Percentiles rank a stretch among this genome's conserved stretches.
Evolutionary conservation across 805 yeast species (phyloP).

Genomic region (Wickerhamiella hasegawae): DNA sequence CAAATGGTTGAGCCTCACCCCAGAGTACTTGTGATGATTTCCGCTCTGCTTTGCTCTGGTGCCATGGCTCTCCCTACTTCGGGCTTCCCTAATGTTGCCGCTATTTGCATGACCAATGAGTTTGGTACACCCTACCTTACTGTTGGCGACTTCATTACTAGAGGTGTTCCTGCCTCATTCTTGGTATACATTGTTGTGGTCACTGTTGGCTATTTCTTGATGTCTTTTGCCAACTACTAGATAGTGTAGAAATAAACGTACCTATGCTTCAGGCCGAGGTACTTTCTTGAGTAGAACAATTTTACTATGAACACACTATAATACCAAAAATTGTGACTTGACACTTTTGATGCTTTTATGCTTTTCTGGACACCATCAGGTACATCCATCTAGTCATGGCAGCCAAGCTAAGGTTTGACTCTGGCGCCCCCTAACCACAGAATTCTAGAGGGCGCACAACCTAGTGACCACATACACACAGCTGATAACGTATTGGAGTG

Average conservation of each 20-base stretch:
- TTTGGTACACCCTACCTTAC: constrained; percentile 80
- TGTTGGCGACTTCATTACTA: constrained; percentile 68
- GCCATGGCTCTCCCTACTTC: constrained; percentile 98
- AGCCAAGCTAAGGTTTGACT: no score
- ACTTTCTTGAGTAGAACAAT: no score
- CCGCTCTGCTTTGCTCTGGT: constrained; percentile 62
- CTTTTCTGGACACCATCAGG: no score
- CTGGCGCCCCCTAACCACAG: no score
- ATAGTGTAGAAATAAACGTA: not conserved
- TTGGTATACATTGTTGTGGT: constrained; percentile 58
- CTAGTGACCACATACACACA: no score
- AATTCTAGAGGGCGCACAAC: no score
- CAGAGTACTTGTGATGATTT: constrained; percentile 50
- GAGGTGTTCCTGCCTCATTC: constrained; percentile 81
- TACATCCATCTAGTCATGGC: no score
- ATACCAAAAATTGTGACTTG: no score
- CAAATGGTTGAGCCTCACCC: constrained; percentile 55
- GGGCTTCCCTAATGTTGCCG: constrained; percentile 96
- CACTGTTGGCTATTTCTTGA: constrained; percentile 62
- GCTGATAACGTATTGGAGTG: no score
- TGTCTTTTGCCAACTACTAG: constrained; percentile 41
- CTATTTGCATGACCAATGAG: constrained; percentile 86
- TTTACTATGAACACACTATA: no score
- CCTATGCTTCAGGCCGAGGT: no score
- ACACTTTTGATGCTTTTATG: no score